A percentile compares a stretch with the other conserved stretches of the same genome.
Evolutionary conservation across 1,139 yeast species (phyloP).

Genomic region (Zygosaccharomyces pseudobailii): DNA sequence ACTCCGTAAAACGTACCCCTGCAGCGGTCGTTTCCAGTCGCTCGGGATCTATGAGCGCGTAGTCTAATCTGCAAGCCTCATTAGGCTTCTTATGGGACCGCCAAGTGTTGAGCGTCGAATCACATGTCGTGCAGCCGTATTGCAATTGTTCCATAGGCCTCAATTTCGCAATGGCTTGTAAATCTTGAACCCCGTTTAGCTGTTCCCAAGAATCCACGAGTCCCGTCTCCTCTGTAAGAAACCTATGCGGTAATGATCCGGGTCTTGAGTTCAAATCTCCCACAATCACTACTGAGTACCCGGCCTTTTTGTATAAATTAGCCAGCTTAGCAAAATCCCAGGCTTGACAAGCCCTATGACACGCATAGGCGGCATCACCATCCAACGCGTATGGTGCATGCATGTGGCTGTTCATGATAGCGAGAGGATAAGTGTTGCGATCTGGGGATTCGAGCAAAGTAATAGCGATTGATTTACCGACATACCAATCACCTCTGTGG

Average conservation of each 20-base stretch:
- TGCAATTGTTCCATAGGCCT: slow-evolving; percentile 63
- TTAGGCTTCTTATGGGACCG: slow-evolving; percentile 53
- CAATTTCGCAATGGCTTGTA: slow-evolving; percentile 46
- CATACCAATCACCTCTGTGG: slow-evolving; percentile 95
- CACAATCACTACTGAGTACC: slow-evolving; percentile 80
- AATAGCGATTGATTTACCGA: slow-evolving; percentile 84
- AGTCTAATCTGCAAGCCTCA: slow-evolving; percentile 89
- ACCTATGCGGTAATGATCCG: slow-evolving; percentile 72
- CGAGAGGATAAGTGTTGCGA: slow-evolving; percentile 52
- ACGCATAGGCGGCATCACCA: slow-evolving; percentile 86
- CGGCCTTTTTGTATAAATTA: slow-evolving; percentile 58
- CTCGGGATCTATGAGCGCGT: slow-evolving; percentile 67
- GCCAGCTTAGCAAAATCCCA: slow-evolving; percentile 85
- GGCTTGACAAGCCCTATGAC: slow-evolving; percentile 92
- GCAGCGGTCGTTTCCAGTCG: slow-evolving; percentile 54
- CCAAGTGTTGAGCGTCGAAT: slow-evolving; percentile 84
- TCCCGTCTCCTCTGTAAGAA: slow-evolving; percentile 66
- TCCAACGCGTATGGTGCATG: slow-evolving; percentile 86
- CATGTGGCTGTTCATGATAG: slow-evolving; percentile 86
- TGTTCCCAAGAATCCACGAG: slow-evolving; percentile 82
- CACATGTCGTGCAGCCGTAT: slow-evolving; percentile 84
- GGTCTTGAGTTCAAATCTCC: slow-evolving; percentile 93
- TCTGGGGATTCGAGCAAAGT: slow-evolving; percentile 56
- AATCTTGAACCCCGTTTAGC: slow-evolving; percentile 44
- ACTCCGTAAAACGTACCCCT: slow-evolving; percentile 67